Base-by-base conservation (phyloP, 2,329 filamentous ascomycete genomes). In the Colletotrichum sidae region DNA sequence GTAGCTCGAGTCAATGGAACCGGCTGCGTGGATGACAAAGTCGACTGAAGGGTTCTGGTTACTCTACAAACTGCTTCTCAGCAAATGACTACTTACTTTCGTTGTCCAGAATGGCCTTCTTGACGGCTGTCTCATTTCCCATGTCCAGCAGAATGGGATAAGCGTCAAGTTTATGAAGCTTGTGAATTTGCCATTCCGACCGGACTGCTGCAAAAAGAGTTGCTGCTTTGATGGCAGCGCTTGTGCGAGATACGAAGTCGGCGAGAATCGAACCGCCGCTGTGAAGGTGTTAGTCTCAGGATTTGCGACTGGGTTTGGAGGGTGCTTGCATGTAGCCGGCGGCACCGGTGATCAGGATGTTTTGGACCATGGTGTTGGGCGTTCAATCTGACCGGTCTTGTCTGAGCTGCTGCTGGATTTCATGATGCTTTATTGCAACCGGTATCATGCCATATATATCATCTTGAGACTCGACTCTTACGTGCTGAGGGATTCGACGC, bases 251-350 rank as follows among this genome's bases (percentile, higher is more conserved):
- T 4, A 75, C 15, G 7, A 80, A 69, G 41, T 77, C 72, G 0
- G 77, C 72, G 33, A 80, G 42, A 33, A 80, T 46, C 33, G 78
- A 78, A 13, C 78, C 78, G 12, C 78, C 76, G 3, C 76, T 77
- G 45, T 12, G 38, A 15, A 8, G 0, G 34, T 60, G 11, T 46
- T 7, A 55, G 44, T 39, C 11, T 25, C n/a, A n/a, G 1, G 5
- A 8, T 1, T 39, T 15, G 17, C 10, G 10, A 42, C 17, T 39
- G 25, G 34, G 12, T 9, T 35, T 35, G 9, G 4, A 3, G 12
- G 50, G 17, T 37, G 13, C 57, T 9, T 67, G 71, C 76, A 78
- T 74, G 70, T 76, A 78, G 39, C 76, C 76, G 35, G 74, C 76
- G 15, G 74, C 75, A 41, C 76, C 76, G 47, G 76, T 78, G 64